Percentiles rank a stretch among this genome's conserved stretches.
phyloP scores from a whole-genome alignment of 805 yeast species.

The Candida boidinii region DNA sequence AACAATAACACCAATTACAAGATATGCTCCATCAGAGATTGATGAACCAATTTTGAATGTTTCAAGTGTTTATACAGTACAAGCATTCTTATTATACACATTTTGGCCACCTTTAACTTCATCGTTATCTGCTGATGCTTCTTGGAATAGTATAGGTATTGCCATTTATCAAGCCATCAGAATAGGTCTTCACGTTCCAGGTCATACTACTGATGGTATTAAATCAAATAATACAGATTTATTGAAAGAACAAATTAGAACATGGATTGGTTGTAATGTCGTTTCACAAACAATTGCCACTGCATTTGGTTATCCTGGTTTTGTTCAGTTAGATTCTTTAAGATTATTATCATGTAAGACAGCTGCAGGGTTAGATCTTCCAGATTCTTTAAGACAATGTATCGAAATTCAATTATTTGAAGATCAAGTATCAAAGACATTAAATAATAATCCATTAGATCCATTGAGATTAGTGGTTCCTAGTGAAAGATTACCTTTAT shows the following conservation, averaged over 20 bases:
- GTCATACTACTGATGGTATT: slow-evolving; percentile 41
- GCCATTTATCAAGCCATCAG: slow-evolving; percentile 91
- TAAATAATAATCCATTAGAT: slow-evolving; percentile 64
- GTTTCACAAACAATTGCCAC: slow-evolving; percentile 88
- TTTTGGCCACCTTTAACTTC: slow-evolving; percentile 97
- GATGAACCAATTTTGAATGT: slow-evolving; percentile 82
- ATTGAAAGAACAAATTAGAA: slow-evolving; percentile 69
- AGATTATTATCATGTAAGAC: slow-evolving; percentile 46
- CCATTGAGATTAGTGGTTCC: slow-evolving; percentile 57
- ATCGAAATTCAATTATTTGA: slow-evolving; percentile 79
- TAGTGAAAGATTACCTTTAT: slow-evolving; percentile 65
- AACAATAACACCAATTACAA: slow-evolving; percentile 81
- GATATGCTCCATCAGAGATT: slow-evolving; percentile 69
- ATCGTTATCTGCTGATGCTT: slow-evolving; percentile 88
- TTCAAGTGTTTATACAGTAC: slow-evolving; percentile 89
- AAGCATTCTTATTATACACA: slow-evolving; percentile 80
- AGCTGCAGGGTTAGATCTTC: slow-evolving; percentile 36
- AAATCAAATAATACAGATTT: slow-evolving; percentile 35
- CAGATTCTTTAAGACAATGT: slow-evolving; percentile 62
- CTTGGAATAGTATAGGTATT: slow-evolving; percentile 91
- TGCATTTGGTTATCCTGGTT: slow-evolving; percentile 91
- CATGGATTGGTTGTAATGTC: slow-evolving; percentile 92
- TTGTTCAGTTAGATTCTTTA: slow-evolving; percentile 74
- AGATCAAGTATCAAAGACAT: slow-evolving; percentile 71
- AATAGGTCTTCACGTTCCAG: slow-evolving; percentile 84